These are phyloP conservation scores for Pseudisothecium myosuroides DNA, from an alignment of 225 moss, liverwort and hornwort genomes.

Conservation along the genomic window DNA sequence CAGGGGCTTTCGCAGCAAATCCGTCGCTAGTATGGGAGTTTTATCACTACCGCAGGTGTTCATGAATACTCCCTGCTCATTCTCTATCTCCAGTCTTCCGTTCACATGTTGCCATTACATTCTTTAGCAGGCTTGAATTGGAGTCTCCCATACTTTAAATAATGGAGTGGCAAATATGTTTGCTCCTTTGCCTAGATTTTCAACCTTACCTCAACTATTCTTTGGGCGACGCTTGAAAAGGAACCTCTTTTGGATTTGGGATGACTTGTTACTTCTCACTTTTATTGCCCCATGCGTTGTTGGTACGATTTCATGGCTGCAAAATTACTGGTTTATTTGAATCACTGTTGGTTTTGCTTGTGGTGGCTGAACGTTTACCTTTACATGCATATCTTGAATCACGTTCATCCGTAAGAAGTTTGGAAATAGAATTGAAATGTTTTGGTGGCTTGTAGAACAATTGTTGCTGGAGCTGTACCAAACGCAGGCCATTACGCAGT, in stretches of 20 bases:
- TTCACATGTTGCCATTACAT: not conserved
- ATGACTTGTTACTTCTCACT: not conserved
- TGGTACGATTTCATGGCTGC: not conserved
- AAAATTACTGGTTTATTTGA: not conserved
- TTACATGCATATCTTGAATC: not conserved
- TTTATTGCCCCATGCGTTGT: not conserved
- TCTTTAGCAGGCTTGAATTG: not conserved
- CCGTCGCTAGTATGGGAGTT: conserved; percentile 94
- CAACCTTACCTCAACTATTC: not conserved
- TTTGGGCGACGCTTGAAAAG: not conserved
- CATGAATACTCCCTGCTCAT: not conserved
- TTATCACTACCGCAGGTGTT: conserved; percentile 87
- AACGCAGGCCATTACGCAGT: conserved; percentile 77
- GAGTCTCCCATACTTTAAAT: not conserved
- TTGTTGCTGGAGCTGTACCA: conserved; percentile 56
- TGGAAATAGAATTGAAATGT: not conserved
- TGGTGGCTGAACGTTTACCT: not conserved
- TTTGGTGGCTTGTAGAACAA: conserved; percentile 28
- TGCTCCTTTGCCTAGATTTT: not conserved
- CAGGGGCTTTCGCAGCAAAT: conserved; percentile 69
- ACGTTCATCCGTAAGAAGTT: not conserved
- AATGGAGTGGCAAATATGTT: not conserved
- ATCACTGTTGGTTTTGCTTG: not conserved
- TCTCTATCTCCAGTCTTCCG: not conserved
- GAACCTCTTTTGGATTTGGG: not conserved